Base-by-base conservation (phyloP, 352 stramenopile species). In the Globisporangium alternatum region DNA sequence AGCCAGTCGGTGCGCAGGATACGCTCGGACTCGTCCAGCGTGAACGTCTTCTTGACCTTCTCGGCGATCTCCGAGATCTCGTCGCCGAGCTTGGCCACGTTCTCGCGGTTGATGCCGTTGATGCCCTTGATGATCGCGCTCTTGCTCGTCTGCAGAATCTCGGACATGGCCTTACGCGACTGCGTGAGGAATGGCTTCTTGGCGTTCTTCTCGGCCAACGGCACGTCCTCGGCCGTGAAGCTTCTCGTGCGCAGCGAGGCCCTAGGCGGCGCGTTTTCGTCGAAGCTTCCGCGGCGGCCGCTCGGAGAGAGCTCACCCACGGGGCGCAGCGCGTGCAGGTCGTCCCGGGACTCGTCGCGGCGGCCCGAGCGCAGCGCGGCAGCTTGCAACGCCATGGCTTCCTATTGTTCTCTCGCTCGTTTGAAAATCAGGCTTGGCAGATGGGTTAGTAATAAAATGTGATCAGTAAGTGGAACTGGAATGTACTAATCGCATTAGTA, bases 221-320 rank as follows among this genome's bases (percentile, higher is more conserved):
- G 82, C 37, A 91, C 55, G 64, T 94, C 85, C 57, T 94, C 85
- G 0, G 82, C 90, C 48, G 85, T 91, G 71, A 94, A 94, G 68
- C 83, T 92, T 60, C 80, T 68, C 51, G 83, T 75, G 5, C 68
- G 67, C 41, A 68, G 56, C 43, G 68, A 53, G 13, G 60, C 61
- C 19, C 17, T 28, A 19, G 59, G 56, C 49, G 70, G 47, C 25
- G 60, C 47, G 21, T 43, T 58, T 19, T 48, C 64, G 31, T 65
- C 56, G 12, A 64, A 64, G 56, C 63, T 68, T 5, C 31, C 56
- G 47, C 63, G 58, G 4, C 68, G 43, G 13, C 60, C 70, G 56
- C 62, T 68, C 19, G 78, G 77, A 37, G 77, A 89, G 59, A 89
- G 79, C 58, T 75, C 71, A 17, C 70, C 80, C 49, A 72, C 80